Evolutionary conservation across 2,329 filamentous ascomycete genomes (phyloP).

Genomic region (Fusarium illudens): DNA sequence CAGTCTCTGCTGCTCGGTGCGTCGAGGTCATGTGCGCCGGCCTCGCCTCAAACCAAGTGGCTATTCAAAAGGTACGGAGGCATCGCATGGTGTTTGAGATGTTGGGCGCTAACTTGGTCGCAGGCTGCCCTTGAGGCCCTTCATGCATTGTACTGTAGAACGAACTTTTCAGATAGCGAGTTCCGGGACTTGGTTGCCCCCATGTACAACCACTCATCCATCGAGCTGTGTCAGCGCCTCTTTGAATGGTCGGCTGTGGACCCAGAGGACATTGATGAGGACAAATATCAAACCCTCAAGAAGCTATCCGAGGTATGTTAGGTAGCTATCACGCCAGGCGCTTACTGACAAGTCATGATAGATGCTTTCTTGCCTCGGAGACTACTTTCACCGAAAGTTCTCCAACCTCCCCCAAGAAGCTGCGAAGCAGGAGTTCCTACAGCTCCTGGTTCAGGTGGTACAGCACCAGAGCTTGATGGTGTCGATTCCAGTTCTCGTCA

Average conservation of each 20-base stretch:
- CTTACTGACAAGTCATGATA: slow-evolving; percentile 46
- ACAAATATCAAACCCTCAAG: slow-evolving; percentile 91
- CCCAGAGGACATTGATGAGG: slow-evolving; percentile 84
- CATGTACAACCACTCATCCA: slow-evolving; percentile 77
- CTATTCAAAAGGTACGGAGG: slow-evolving; percentile 72
- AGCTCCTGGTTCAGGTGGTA: slow-evolving; percentile 80
- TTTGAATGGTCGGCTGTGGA: slow-evolving; percentile 84
- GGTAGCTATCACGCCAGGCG: background rate
- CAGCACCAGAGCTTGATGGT: slow-evolving; percentile 89
- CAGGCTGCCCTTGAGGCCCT: slow-evolving; percentile 83
- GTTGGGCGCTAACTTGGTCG: slow-evolving; percentile 14
- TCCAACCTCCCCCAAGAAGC: slow-evolving; percentile 68
- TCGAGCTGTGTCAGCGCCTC: slow-evolving; percentile 75
- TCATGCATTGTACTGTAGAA: slow-evolving; percentile 81
- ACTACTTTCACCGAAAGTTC: slow-evolving; percentile 83
- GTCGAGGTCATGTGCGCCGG: slow-evolving; percentile 76
- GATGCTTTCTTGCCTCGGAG: slow-evolving; percentile 86
- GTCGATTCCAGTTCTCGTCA: slow-evolving; percentile 90
- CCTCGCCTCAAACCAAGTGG: slow-evolving; percentile 73
- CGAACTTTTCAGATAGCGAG: slow-evolving; percentile 78
- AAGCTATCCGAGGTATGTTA: slow-evolving; percentile 85
- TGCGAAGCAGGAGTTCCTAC: slow-evolving; percentile 78
- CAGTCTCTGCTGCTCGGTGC: slow-evolving; percentile 75
- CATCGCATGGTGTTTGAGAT: background rate
- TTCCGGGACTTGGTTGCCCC: slow-evolving; percentile 80